phyloP scores from a whole-genome alignment of 2,329 filamentous ascomycete species.

The Rhinocladiella mackenziei region DNA sequence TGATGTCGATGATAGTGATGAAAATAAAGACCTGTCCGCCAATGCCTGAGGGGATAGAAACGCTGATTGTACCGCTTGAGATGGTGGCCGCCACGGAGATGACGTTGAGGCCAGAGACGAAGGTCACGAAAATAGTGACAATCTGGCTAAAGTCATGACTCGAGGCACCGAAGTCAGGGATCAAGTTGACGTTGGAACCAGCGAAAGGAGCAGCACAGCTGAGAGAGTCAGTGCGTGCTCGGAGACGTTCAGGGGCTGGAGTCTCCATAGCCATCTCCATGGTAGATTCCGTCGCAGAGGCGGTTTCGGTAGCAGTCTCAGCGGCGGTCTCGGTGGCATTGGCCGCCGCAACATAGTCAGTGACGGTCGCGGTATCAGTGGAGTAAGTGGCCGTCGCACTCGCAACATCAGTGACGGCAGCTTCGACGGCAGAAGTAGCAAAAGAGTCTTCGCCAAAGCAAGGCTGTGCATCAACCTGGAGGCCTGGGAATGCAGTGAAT shows the following conservation, averaged over 20 bases:
- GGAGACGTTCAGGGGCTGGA: neutral
- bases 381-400: neutral
- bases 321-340: conserved; percentile 1
- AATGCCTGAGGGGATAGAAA: conserved; percentile 19
- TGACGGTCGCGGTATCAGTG: neutral
- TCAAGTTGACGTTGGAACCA: conserved; percentile 21
- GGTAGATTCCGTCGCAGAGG: no score
- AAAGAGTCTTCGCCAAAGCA: conserved; percentile 19
- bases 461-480: conserved; percentile 27
- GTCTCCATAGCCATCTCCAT: no score
- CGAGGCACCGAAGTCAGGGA: conserved; percentile 22
- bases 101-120: conserved; percentile 26
- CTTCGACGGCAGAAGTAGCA: conserved; percentile 1
- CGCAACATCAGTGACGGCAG: conserved; percentile 2
- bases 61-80: conserved; percentile 11
- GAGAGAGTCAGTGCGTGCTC: conserved; percentile 4
- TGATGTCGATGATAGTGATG: conserved; percentile 25
- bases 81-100: conserved; percentile 17
- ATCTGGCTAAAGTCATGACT: conserved; percentile 13
- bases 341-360: no score
- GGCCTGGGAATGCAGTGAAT: conserved; percentile 59
- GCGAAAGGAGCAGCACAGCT: conserved; percentile 17
- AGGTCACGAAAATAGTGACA: conserved; percentile 23
- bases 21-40: conserved; percentile 28
- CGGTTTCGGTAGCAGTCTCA: neutral